Evolutionary conservation across 2,329 filamentous ascomycete species (phyloP).

Genomic region (Thermoascus crustaceus): DNA sequence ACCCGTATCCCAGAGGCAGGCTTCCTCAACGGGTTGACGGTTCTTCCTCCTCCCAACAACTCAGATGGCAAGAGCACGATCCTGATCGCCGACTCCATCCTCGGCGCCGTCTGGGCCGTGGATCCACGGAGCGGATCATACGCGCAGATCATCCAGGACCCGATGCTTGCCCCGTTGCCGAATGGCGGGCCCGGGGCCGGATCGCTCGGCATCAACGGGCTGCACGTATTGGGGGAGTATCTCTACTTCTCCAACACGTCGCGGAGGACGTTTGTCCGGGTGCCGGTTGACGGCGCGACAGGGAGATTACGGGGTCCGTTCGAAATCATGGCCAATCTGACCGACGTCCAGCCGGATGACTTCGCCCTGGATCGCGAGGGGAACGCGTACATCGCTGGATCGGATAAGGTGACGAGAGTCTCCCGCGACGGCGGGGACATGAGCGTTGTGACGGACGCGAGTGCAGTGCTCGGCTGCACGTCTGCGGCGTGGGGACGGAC

Average conservation of each 20-base stretch:
- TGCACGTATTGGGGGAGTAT: slow-evolving; percentile 7
- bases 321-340: slow-evolving; percentile 7
- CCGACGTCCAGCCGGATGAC: slow-evolving; percentile 9
- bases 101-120: slow-evolving; percentile 11
- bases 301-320: slow-evolving; percentile 1
- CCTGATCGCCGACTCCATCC: slow-evolving; percentile 11
- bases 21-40: slow-evolving; percentile 14
- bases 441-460: neutral
- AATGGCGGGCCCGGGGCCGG: slow-evolving; percentile 7
- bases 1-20: slow-evolving; percentile 9
- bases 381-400: slow-evolving; percentile 10
- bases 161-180: slow-evolving; percentile 1
- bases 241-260: slow-evolving; percentile 12
- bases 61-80: slow-evolving; percentile 8
- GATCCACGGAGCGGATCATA: slow-evolving; percentile 9
- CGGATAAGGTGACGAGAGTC: slow-evolving; percentile 2
- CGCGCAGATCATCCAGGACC: slow-evolving; percentile 7
- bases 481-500: slow-evolving; percentile 1
- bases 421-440: neutral
- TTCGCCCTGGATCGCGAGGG: slow-evolving; percentile 9
- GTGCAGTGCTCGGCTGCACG: neutral
- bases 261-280: slow-evolving; percentile 6
- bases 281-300: slow-evolving; percentile 5
- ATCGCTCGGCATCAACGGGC: slow-evolving; percentile 13
- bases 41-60: no score